Evolutionary conservation across 140 eudicot species (phyloP).

Genomic region (Ambrosia hybrid): DNA sequence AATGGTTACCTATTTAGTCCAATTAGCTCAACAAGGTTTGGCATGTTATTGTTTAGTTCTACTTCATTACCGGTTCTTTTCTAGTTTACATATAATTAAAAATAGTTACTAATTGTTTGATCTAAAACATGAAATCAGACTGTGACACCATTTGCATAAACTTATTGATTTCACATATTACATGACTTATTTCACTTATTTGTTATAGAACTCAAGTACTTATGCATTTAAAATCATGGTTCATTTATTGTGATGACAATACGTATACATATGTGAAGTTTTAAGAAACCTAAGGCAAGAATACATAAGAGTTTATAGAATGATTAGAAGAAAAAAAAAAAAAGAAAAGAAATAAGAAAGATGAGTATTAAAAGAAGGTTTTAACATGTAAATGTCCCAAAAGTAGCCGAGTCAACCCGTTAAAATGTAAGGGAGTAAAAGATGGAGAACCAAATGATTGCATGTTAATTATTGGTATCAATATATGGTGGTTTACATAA

Average conservation of each 20-base stretch:
- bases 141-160: not conserved
- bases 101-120: not conserved
- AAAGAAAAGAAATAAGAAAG: not conserved
- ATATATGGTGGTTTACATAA: conserved; percentile 25
- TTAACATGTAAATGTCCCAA: not conserved
- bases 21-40: no score
- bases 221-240: not conserved
- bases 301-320: not conserved
- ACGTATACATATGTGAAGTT: not conserved
- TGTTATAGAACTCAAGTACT: not conserved
- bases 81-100: not conserved
- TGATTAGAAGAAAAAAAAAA: not conserved
- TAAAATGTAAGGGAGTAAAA: not conserved
- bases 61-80: no score
- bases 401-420: not conserved
- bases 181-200: not conserved
- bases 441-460: conserved; percentile 34
- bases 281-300: not conserved
- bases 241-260: not conserved
- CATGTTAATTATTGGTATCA: conserved; percentile 26
- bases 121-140: not conserved
- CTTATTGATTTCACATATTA: not conserved
- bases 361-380: not conserved
- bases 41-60: no score
- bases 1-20: no score